Conservation (phyloP, 2,329 filamentous ascomycete genomes). For the Fusarium humuli region DNA sequence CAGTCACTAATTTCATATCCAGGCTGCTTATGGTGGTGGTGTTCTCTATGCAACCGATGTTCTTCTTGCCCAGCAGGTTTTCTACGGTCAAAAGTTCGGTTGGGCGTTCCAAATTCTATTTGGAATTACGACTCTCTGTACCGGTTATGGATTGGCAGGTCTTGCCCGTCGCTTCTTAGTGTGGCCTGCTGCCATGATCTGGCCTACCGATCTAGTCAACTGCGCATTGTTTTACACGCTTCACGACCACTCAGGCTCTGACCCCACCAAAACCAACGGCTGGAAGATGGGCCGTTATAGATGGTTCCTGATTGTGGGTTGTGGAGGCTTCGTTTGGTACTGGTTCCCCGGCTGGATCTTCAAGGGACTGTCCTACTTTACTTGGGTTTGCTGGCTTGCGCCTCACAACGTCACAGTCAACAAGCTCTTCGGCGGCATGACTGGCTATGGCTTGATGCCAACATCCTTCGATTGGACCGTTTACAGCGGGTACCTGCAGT, state of each 20-base stretch:
- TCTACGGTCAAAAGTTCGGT: constrained; percentile 67
- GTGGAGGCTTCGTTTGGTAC: constrained; percentile 65
- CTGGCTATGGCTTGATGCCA: constrained; percentile 69
- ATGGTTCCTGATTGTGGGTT: constrained; percentile 69
- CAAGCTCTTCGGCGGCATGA: constrained; percentile 70
- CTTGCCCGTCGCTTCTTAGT: constrained; percentile 65
- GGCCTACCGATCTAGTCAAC: constrained; percentile 67
- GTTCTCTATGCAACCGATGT: constrained; percentile 67
- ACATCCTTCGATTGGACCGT: constrained; percentile 68
- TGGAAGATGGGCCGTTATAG: constrained; percentile 74
- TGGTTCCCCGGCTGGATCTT: constrained; percentile 73
- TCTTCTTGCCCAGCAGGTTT: constrained; percentile 63
- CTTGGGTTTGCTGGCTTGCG: constrained; percentile 71
- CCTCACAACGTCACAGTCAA: constrained; percentile 70
- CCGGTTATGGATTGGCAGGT: constrained; percentile 69
- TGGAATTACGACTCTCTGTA: constrained; percentile 65
- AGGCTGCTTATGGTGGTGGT: constrained; percentile 69
- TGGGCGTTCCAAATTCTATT: constrained; percentile 67
- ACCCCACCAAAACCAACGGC: constrained; percentile 65
- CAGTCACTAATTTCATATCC: constrained; percentile 32
- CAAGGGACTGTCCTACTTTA: constrained; percentile 71
- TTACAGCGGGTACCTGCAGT: constrained; percentile 62
- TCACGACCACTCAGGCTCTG: constrained; percentile 58
- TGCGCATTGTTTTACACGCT: constrained; percentile 63
- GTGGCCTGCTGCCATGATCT: constrained; percentile 68